Percentiles rank a stretch among this genome's conserved stretches.
phyloP scores from a whole-genome alignment of 2,329 filamentous ascomycete genomes.

The Cryphonectria carpinicola region DNA sequence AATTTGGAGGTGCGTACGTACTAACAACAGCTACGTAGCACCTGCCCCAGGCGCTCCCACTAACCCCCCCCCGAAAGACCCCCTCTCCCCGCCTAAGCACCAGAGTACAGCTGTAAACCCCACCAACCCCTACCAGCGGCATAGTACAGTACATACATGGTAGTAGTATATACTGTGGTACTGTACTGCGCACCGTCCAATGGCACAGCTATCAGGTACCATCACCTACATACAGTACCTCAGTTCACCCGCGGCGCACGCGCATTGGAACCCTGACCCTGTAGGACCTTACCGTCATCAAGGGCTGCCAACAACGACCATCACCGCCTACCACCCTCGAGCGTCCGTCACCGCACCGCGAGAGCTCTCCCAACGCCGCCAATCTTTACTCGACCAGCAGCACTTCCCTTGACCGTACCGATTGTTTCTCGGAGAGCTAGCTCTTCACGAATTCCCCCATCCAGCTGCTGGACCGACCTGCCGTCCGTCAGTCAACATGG shows the following conservation, averaged over 20 bases:
- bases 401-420: not conserved
- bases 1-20: no score
- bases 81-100: not conserved
- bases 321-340: conserved; percentile 10
- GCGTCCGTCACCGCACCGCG: not conserved
- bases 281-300: conserved; percentile 14
- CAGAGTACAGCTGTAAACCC: no score
- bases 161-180: not conserved
- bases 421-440: not conserved
- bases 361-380: not conserved
- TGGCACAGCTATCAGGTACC: not conserved
- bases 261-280: conserved; percentile 5
- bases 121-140: not conserved
- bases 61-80: no score
- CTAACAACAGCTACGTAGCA: no score
- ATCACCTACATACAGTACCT: not conserved
- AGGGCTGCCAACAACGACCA: conserved; percentile 17
- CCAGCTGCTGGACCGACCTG: conserved; percentile 35
- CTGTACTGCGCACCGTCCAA: not conserved
- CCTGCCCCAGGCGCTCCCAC: not conserved
- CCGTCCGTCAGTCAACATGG: conserved; percentile 48
- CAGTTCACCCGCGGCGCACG: not conserved
- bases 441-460: not conserved
- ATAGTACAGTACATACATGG: not conserved
- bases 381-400: not conserved